Base-by-base conservation (phyloP, 163 green algal species). In the Scenedesmus sp. region DNA sequence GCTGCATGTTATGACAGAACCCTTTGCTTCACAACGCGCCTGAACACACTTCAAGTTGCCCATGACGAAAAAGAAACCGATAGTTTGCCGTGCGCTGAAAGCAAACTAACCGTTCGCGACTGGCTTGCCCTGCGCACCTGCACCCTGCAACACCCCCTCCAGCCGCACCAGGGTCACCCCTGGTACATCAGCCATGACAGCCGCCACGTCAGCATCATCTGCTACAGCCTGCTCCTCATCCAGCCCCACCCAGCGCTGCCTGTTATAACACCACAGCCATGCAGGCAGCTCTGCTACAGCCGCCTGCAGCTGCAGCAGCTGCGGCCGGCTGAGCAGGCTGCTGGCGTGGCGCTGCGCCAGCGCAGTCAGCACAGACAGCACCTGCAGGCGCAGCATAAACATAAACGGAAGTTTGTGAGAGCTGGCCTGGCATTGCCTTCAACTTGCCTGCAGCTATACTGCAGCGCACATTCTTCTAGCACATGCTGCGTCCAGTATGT, bases 221-320 rank as follows among this genome's bases (percentile, higher is more conserved):
- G 66, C 52, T 7, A 84, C 86, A 34, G 70, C 73, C n/a, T 67
- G 86, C 86, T 84, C 86, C 67, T 74, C 46, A 18, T 55, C 46
- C 2, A 90, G 46, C 15, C 86, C 67, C 52, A 84, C 86, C 86
- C 86, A 90, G 64, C 6, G 3, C 86, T 90, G 86, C 67, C 18
- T 52, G 86, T 90, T 84, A 18, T 84, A 67, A 59, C 67, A 56
- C 86, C 86, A 90, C 67, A 90, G 55, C 86, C 86, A 90, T 2
- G 20, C 8, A 2, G 70, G 70, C 9, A 23, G 55, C 20, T n/a
- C 59, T 18, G 77, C 66, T n/a, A 84, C 54, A 12, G 66, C 7
- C 34, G 56, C 20, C 67, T 90, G 86, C 67, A 90, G 54, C 66
- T 70, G 54, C 26, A 18, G 9, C 52, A 90, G 67, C 67, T 90